phyloP scores from a whole-genome alignment of 2,329 filamentous ascomycete species.

The Rhynchosporium secalis region DNA sequence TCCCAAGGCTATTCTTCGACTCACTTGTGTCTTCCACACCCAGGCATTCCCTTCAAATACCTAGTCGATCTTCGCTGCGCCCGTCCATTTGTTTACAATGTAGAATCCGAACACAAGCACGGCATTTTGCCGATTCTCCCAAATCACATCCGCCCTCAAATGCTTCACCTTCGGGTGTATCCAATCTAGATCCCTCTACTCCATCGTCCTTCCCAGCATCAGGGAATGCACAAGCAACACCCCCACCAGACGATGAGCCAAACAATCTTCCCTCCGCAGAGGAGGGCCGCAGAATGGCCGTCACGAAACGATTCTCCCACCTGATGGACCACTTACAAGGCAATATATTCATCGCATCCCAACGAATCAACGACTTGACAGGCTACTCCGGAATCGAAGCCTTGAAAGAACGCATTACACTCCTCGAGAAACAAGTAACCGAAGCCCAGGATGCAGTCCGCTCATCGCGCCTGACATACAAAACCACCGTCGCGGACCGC shows the following conservation, averaged over 20 bases:
- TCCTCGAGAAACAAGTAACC: conserved; percentile 60
- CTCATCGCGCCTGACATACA: conserved; percentile 72
- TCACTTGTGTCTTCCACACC: conserved; percentile 30
- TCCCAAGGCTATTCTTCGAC: conserved; percentile 37
- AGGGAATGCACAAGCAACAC: conserved; percentile 11
- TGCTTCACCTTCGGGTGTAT: background rate
- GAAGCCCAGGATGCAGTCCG: conserved; percentile 66
- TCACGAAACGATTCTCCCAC: conserved; percentile 56
- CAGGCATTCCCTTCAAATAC: conserved; percentile 26
- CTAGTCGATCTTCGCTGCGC: conserved; percentile 29
- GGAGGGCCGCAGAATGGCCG: conserved; percentile 46
- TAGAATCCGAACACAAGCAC: conserved; percentile 41
- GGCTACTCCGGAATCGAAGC: conserved; percentile 90
- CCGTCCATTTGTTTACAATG: conserved; percentile 46
- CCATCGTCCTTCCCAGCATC: conserved; percentile 13
- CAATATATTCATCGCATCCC: conserved; percentile 80
- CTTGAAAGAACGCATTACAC: conserved; percentile 75
- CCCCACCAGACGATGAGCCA: conserved; percentile 16
- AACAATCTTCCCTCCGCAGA: conserved; percentile 48
- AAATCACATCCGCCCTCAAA: conserved; percentile 28
- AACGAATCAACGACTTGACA: conserved; percentile 89
- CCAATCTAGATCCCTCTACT: conserved; percentile 8
- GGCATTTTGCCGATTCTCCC: conserved; percentile 38
- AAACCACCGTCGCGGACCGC: conserved; percentile 78
- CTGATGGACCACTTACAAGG: conserved; percentile 89